Percentiles rank a stretch among this genome's conserved stretches.
phyloP scores from a whole-genome alignment of 441 rosid species.

The Pelargonium citronellum region DNA sequence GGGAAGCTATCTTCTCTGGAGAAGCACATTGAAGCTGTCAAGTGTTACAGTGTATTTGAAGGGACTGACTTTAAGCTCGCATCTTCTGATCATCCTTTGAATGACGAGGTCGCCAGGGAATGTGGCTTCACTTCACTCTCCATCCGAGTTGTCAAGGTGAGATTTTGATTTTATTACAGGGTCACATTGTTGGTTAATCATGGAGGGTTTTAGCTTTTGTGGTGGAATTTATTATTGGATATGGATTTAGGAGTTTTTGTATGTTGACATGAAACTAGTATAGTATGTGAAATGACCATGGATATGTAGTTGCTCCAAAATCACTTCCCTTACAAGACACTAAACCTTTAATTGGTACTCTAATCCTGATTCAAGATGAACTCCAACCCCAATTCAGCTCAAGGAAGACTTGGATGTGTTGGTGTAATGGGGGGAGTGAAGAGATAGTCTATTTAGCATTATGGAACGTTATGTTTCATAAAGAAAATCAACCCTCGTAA shows the following conservation, averaged over 20 bases:
- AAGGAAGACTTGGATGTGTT: too few relatives aligned
- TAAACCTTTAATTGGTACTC: not conserved
- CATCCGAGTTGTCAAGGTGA: slow-evolving; percentile 71
- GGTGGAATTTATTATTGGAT: not conserved
- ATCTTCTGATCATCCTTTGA: slow-evolving; percentile 50
- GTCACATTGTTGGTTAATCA: not conserved
- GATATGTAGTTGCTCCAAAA: not conserved
- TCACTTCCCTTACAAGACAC: not conserved
- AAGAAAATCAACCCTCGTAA: too few relatives aligned
- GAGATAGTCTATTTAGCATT: too few relatives aligned
- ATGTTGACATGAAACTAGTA: not conserved
- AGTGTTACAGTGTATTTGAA: slow-evolving; percentile 47
- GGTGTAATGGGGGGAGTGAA: too few relatives aligned
- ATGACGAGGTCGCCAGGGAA: slow-evolving; percentile 63
- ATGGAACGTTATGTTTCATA: too few relatives aligned
- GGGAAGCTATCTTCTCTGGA: slow-evolving; percentile 56
- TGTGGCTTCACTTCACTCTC: slow-evolving; percentile 88
- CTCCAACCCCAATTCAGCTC: too few relatives aligned
- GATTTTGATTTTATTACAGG: not conserved
- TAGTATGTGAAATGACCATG: not conserved
- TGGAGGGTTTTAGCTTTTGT: not conserved
- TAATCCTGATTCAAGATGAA: too few relatives aligned
- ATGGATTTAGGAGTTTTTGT: not conserved
- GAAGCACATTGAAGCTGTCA: slow-evolving; percentile 49
- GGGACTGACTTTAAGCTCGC: slow-evolving; percentile 96